These are phyloP conservation scores for Fusarium penzigii DNA, from an alignment of 2,329 filamentous ascomycete species.

Conservation along the genomic window DNA sequence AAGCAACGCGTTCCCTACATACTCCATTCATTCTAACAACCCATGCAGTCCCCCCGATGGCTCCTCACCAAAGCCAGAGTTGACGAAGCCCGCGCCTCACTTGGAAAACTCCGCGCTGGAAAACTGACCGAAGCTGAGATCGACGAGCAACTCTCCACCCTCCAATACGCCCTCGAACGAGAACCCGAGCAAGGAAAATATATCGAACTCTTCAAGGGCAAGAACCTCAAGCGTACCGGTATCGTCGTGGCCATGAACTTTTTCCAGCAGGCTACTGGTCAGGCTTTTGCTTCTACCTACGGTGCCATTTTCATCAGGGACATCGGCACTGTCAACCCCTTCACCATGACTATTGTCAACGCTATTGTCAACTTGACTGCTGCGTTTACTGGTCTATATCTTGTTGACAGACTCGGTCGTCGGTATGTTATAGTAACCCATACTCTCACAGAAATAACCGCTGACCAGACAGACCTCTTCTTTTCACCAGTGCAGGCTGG, in stretches of 20 bases:
- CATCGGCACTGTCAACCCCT: conserved; percentile 28
- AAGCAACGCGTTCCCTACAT: neutral
- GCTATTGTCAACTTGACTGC: conserved; percentile 17
- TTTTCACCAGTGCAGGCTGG: conserved; percentile 20
- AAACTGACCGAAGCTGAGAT: neutral
- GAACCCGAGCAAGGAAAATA: conserved; percentile 1
- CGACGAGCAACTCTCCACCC: neutral
- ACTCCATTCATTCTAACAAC: neutral
- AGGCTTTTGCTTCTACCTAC: conserved; percentile 23
- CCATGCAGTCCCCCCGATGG: conserved; percentile 16
- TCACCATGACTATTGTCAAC: conserved; percentile 26
- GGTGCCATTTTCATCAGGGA: conserved; percentile 23
- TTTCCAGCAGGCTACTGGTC: conserved; percentile 21
- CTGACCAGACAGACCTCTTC: neutral
- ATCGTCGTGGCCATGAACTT: conserved; percentile 19
- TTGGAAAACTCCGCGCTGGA: conserved; percentile 3
- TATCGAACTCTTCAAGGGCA: conserved; percentile 9
- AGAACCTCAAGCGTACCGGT: conserved; percentile 14
- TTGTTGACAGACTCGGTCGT: conserved; percentile 1
- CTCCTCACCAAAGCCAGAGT: conserved; percentile 6
- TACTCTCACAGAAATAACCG: neutral
- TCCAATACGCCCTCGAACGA: neutral
- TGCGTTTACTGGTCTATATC: conserved; percentile 2
- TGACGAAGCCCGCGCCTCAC: conserved; percentile 7
- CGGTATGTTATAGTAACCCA: neutral